Evolutionary conservation across 2,329 filamentous ascomycete genomes (phyloP), one percentile per base, ranked within the genome.

Genomic region (Diaporthe sp.): DNA sequence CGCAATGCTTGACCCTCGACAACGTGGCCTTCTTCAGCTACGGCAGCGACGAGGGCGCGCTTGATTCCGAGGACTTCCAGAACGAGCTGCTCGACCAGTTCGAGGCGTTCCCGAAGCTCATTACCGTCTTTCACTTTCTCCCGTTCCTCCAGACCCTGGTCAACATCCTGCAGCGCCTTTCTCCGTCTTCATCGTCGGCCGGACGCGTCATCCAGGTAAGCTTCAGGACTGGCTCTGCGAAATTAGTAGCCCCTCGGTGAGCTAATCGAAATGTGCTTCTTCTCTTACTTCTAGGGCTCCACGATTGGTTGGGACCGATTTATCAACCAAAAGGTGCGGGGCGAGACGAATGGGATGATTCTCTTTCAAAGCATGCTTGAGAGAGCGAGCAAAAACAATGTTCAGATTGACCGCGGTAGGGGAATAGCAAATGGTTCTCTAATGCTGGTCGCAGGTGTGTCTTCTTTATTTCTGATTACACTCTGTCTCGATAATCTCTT

Each of bases 381-480:
- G n/a, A 65, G 42, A 7, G 61, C 61, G 7, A 65, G 61, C 25
- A 65, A 49, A 8, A 65, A 47, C 25, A 65, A 65, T 25, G 6
- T 65, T n/a, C 8, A 47, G 39, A 65, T 65, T 34, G 61, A 65
- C 20, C 61, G 39, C 22, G 61, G 42, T 25, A 65, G 61, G 25
- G 61, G 61, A 31, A 42, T 65, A 47, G 61, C 61, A 25, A 65
- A 65, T 34, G 61, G 61, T 13, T 65, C 61, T 15, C 42, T 65
- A 6, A 65, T 65, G 61, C 61, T 65, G 39, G 61, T 65, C 15
- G 61, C 61, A 65, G 61, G 61, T 65, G 49, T 20, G 61, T 31
- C 4, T 47, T 49, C 22, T 5, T 22, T 9, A 20, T 17, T 31
- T 22, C 4, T 25, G 12, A 7, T 2, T 28, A 47, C 44, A 7